Conservation (phyloP, 179 eudicot genomes). For the Beta lomatogona region DNA sequence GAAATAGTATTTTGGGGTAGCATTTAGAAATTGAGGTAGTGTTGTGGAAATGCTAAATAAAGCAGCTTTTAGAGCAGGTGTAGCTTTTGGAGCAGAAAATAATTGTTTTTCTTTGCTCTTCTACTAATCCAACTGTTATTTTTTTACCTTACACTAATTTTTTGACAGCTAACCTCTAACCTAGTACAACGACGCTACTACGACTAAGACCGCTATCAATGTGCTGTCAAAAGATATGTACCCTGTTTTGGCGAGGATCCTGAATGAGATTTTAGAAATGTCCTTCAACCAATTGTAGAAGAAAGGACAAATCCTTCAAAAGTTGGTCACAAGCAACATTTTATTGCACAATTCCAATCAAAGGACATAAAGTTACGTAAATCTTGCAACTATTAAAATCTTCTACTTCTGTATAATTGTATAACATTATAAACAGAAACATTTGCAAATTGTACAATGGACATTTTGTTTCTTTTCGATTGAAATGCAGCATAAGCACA, state of each 20-base stretch:
- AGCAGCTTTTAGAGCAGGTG: too few relatives aligned
- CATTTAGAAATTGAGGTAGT: too few relatives aligned
- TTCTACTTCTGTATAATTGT: not conserved
- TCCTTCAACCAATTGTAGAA: not conserved
- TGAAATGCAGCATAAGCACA: conserved; percentile 4
- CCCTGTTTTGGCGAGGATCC: not conserved
- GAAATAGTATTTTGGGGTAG: too few relatives aligned
- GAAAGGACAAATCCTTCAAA: too few relatives aligned
- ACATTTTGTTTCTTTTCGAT: not conserved
- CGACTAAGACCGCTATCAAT: too few relatives aligned
- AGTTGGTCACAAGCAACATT: not conserved
- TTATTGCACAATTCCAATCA: not conserved
- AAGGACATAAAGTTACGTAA: not conserved
- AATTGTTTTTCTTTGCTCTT: not conserved
- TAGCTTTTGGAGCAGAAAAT: too few relatives aligned
- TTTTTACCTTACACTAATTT: too few relatives aligned
- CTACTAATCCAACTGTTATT: too few relatives aligned
- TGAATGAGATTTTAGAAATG: not conserved
- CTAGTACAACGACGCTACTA: too few relatives aligned
- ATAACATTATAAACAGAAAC: not conserved
- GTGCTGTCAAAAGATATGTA: too few relatives aligned
- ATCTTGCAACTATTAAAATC: not conserved
- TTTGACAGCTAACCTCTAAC: too few relatives aligned
- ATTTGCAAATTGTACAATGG: not conserved
- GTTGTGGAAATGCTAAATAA: too few relatives aligned